These are phyloP conservation scores for Aspergillus fischeri DNA, from an alignment of 2,329 filamentous ascomycete genomes.

Conservation along the genomic window DNA sequence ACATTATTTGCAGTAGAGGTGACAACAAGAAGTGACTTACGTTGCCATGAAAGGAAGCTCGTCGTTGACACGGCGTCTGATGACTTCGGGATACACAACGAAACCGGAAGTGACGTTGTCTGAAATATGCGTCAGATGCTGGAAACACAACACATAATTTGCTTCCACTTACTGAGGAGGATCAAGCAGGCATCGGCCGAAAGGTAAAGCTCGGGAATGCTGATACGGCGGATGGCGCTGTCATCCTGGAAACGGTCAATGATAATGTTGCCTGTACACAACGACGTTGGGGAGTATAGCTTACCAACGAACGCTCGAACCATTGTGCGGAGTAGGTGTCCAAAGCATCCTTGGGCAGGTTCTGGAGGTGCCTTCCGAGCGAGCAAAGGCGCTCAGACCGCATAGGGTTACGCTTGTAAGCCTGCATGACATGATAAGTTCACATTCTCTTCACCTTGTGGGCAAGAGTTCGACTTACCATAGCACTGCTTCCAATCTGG, in stretches of 20 bases:
- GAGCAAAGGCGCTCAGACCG: constrained; percentile 58
- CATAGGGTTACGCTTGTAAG: constrained; percentile 61
- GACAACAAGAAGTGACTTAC: constrained; percentile 30
- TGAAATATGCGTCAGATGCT: constrained; percentile 24
- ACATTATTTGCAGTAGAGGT: not conserved
- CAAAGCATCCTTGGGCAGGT: constrained; percentile 53
- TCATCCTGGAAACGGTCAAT: constrained; percentile 52
- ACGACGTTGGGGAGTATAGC: not conserved
- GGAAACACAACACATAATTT: not conserved
- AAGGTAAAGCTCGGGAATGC: constrained; percentile 64
- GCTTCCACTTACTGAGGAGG: constrained; percentile 28
- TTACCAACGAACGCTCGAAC: constrained; percentile 67
- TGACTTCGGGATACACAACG: constrained; percentile 74
- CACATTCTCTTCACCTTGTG: not conserved
- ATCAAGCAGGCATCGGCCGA: constrained; percentile 58
- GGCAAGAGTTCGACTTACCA: constrained; percentile 32
- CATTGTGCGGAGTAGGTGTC: constrained; percentile 69
- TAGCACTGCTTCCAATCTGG: constrained; percentile 68
- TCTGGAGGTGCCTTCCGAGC: constrained; percentile 54
- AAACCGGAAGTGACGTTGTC: constrained; percentile 67
- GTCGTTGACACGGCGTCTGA: constrained; percentile 62
- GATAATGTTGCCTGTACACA: not conserved
- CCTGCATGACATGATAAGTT: constrained; percentile 44
- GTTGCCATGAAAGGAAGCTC: constrained; percentile 88
- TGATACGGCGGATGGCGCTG: constrained; percentile 58